Base-by-base conservation (phyloP, 768 basidiomycete genomes). In the Lactarius pseudohatsudake region DNA sequence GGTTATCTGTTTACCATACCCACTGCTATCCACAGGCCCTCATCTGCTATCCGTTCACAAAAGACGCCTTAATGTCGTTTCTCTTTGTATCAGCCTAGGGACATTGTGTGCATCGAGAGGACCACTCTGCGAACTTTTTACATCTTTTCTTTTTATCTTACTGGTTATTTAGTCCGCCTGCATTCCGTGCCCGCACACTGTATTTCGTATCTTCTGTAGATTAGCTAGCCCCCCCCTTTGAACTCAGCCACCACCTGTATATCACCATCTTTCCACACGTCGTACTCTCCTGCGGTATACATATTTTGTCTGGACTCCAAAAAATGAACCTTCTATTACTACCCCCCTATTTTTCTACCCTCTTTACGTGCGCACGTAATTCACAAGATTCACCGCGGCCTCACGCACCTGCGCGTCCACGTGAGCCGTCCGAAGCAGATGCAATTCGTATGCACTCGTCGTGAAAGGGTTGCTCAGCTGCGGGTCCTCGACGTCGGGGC, bases 401-500 rank as follows among this genome's bases (percentile, higher is more conserved):
- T 80, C 81, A 68, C 91, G 80, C 9, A 97, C 89, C 61, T 79
- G 77, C 72, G 81, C 77, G 76, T 96, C 91, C 74, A 81, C 84
- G 75, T 92, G 87, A 38, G 78, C 79, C 70, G 77, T 75, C 69
- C 80, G 79, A 59, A 92, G 81, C 66, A 89, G 76, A 68, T 88
- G 78, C 64, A 96, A 77, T 79, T 99, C 97, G 84, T 88, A 98
- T 72, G 94, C 89, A 55, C 86, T 90, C 38, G 92, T 88, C 57
- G 87, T 91, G 73, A 96, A 93, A 41, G 93, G 84, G 75, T 88
- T 85, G 72, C 84, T 85, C 36, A 94, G 79, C 72, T 93, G 89
- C 57, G 95, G 95, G 77, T 98, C 96, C 72, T 96, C 91, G 54
- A 96, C 79, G 61, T 94, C 88, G 0, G 90, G 84, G 32, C 89